Percentiles rank a stretch among this genome's conserved stretches.
Evolutionary conservation across 441 rosid species (phyloP).

Genomic region (Corymbia calophylla): DNA sequence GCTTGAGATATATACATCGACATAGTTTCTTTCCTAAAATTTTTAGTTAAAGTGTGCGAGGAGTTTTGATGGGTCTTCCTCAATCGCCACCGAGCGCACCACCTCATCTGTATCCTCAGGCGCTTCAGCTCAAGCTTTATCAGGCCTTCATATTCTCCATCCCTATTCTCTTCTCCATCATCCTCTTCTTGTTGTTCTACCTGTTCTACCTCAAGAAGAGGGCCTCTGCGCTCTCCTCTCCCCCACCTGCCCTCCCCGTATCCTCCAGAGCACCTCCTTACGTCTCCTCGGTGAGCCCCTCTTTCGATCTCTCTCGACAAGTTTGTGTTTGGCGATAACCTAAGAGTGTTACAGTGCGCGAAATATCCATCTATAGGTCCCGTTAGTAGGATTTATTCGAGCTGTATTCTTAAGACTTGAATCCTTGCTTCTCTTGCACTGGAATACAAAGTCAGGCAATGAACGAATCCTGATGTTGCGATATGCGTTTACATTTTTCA

Average conservation of each 20-base stretch:
- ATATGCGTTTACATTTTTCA: conserved; percentile 5
- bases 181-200: conserved; percentile 79
- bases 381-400: not conserved
- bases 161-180: conserved; percentile 87
- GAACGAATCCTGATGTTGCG: not conserved
- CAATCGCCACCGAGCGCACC: conserved; percentile 50
- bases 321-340: not conserved
- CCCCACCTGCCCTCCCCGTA: conserved; percentile 44
- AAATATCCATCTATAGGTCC: not conserved
- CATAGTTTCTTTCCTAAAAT: not conserved
- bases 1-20: not conserved
- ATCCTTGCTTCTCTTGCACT: not conserved
- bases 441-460: not conserved
- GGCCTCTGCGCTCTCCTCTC: conserved; percentile 45
- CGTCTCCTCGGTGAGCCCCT: conserved; percentile 38
- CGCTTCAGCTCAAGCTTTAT: conserved; percentile 82
- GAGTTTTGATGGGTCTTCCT: conserved; percentile 50
- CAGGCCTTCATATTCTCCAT: conserved; percentile 97
- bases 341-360: not conserved
- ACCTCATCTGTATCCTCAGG: conserved; percentile 77
- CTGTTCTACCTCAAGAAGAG: conserved; percentile 95
- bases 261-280: conserved; percentile 27
- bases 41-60: not conserved
- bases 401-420: not conserved
- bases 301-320: not conserved